phyloP scores from a whole-genome alignment of 805 yeast genomes.

The Suhomyces emberorum region DNA sequence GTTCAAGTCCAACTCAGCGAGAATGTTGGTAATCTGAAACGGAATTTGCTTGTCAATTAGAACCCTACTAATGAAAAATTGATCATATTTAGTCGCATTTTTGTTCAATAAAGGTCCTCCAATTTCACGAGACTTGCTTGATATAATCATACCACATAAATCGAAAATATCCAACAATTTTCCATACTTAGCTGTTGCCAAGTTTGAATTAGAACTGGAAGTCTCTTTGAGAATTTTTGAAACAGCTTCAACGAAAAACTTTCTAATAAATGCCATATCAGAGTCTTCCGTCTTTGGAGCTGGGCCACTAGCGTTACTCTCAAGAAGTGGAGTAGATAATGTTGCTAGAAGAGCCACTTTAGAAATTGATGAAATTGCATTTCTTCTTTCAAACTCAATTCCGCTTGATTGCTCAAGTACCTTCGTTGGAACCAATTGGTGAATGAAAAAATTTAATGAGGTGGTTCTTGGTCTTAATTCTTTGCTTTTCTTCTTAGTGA shows the following conservation, averaged over 20 bases:
- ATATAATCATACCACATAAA: conserved; percentile 43
- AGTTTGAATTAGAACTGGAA: conserved; percentile 11
- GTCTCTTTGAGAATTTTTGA: conserved; percentile 60
- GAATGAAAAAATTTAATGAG: conserved; percentile 71
- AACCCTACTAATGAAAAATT: conserved; percentile 58
- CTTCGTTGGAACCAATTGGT: conserved; percentile 65
- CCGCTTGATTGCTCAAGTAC: conserved; percentile 32
- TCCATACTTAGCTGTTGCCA: conserved; percentile 48
- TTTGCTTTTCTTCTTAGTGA: conserved; percentile 51
- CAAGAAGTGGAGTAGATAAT: conserved; percentile 47
- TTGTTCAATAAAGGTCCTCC: conserved; percentile 46
- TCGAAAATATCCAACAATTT: conserved; percentile 54
- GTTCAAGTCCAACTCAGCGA: conserved; percentile 70
- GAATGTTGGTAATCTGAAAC: conserved; percentile 50
- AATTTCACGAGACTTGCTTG: conserved; percentile 39
- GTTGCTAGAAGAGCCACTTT: conserved; percentile 59
- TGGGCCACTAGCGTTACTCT: conserved; percentile 26
- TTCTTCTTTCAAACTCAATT: conserved; percentile 47
- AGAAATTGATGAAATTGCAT: conserved; percentile 58
- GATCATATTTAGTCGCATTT: conserved; percentile 53
- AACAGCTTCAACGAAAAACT: conserved; percentile 67
- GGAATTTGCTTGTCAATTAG: conserved; percentile 69
- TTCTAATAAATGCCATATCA: conserved; percentile 69
- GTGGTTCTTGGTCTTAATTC: conserved; percentile 70
- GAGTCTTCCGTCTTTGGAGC: conserved; percentile 45